Conservation (phyloP, 2,329 filamentous ascomycete genomes). For the Colletotrichum cuscutae region DNA sequence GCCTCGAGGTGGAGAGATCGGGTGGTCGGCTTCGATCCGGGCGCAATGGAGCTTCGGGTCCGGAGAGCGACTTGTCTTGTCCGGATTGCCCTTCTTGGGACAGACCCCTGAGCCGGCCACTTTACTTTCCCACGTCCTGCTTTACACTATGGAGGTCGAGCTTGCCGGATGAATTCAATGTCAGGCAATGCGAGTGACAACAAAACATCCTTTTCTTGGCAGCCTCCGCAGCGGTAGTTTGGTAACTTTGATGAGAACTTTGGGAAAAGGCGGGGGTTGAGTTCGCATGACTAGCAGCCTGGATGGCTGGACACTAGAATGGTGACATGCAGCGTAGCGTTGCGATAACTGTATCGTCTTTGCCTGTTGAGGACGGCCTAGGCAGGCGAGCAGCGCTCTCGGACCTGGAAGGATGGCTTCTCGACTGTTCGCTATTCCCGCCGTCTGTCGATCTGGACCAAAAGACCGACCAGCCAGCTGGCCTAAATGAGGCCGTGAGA, state of each 20-base stretch:
- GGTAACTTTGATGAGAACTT: slow-evolving; percentile 27
- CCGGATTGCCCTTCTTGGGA: slow-evolving; percentile 3
- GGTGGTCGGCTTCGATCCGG: slow-evolving; percentile 8
- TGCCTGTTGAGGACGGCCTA: not conserved
- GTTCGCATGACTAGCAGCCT: slow-evolving; percentile 34
- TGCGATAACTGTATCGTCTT: not conserved
- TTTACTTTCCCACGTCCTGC: not conserved
- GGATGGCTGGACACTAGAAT: slow-evolving; percentile 4
- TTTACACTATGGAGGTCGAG: not conserved
- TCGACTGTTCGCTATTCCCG: slow-evolving; percentile 15
- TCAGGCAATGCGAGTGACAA: slow-evolving; percentile 10
- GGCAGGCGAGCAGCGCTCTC: slow-evolving; percentile 19
- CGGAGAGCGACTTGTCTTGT: slow-evolving; percentile 12
- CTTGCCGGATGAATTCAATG: not conserved
- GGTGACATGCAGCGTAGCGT: slow-evolving; percentile 16
- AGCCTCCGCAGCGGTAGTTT: not conserved
- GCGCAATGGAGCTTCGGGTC: slow-evolving; percentile 19
- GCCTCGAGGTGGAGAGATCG: not conserved
- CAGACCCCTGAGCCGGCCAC: not conserved
- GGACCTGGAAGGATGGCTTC: slow-evolving; percentile 11
- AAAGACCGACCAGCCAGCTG: not conserved
- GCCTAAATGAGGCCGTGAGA: not conserved
- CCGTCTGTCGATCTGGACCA: slow-evolving; percentile 27
- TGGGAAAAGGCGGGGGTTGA: slow-evolving; percentile 28
- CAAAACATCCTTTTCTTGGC: slow-evolving; percentile 20